These are phyloP conservation scores for Raddia guianensis DNA, from an alignment of 176 grass and related monocot genomes.

Conservation along the genomic window DNA sequence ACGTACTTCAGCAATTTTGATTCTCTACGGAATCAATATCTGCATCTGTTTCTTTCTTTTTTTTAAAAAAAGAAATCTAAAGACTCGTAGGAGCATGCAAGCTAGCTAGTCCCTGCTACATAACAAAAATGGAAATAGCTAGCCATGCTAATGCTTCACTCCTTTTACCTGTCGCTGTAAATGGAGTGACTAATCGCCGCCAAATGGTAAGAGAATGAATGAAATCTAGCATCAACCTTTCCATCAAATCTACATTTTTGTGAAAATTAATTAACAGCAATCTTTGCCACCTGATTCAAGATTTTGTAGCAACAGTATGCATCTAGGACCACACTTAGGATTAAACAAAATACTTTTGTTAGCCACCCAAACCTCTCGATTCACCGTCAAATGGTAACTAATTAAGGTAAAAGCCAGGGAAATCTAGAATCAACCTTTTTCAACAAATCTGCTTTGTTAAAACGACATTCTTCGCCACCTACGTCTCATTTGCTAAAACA, in stretches of 20 bases:
- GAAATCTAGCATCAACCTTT: background rate
- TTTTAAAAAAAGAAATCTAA: no score
- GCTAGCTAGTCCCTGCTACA: background rate
- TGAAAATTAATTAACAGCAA: background rate
- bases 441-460: constrained; percentile 17
- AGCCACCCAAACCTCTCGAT: background rate
- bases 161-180: background rate
- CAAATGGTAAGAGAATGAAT: background rate
- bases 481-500: constrained; percentile 35
- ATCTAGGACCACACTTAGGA: background rate
- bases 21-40: background rate
- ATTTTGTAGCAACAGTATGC: background rate
- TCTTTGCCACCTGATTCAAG: background rate
- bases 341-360: background rate
- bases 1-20: background rate
- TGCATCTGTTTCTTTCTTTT: no score
- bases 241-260: constrained; percentile 18
- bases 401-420: background rate
- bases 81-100: background rate
- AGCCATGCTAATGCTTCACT: background rate
- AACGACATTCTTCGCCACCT: constrained; percentile 33
- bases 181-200: background rate
- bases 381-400: background rate
- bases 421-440: background rate
- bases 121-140: background rate